Percentiles rank a stretch among this genome's conserved stretches.
Evolutionary conservation across 495 filamentous ascomycete genomes (phyloP).

Genomic region (Penicillium taxi): DNA sequence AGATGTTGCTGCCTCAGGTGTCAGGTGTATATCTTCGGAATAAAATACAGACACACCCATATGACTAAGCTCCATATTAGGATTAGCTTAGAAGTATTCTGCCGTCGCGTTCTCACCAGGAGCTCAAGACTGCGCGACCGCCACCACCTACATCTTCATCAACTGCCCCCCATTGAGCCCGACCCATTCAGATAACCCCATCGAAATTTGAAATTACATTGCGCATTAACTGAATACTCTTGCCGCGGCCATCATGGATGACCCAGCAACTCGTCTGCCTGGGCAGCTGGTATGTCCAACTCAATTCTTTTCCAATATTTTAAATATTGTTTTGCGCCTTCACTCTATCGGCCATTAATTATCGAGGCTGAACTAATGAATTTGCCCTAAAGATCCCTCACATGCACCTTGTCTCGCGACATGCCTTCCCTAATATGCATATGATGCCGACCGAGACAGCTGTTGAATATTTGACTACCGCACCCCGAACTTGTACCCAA

Average conservation of each 20-base stretch:
- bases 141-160: no score
- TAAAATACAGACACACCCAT: no score
- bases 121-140: no score
- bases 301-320: conserved; percentile 2
- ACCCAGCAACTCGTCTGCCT: conserved; percentile 57
- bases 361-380: no score
- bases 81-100: not conserved
- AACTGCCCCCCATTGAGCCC: no score
- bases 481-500: conserved; percentile 66
- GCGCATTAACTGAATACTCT: no score
- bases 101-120: conserved; percentile 16
- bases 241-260: conserved; percentile 48
- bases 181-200: no score
- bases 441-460: conserved; percentile 60
- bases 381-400: conserved; percentile 89
- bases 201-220: no score
- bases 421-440: conserved; percentile 60
- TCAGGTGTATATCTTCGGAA: no score
- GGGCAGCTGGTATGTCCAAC: conserved; percentile 48
- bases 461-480: conserved; percentile 66
- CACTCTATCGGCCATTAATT: no score
- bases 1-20: conserved; percentile 21
- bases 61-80: no score
- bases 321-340: no score
- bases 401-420: conserved; percentile 74